Conservation (phyloP, 208 protist species). For the Naegleria lovaniensis region DNA sequence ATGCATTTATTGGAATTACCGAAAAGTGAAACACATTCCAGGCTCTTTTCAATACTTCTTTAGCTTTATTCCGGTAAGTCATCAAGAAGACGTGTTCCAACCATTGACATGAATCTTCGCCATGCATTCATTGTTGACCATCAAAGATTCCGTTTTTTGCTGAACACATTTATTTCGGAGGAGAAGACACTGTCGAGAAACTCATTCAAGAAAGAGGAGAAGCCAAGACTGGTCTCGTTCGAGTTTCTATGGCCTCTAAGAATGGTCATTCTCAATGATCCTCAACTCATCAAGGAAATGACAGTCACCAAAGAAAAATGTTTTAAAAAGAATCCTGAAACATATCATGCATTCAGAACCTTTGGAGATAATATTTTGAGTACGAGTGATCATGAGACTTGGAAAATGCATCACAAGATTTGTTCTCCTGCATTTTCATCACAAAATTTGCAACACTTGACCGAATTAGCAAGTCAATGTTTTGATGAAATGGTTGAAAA, state of each 20-base stretch:
- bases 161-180: not conserved
- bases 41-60: not conserved
- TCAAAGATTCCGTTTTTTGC: not conserved
- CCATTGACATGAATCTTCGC: too few relatives aligned
- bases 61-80: not conserved
- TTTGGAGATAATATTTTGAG: conserved; percentile 3
- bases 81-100: not conserved
- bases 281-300: not conserved
- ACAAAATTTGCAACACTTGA: not conserved
- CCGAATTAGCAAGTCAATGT: not conserved
- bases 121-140: too few relatives aligned
- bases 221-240: not conserved
- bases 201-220: not conserved
- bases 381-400: not conserved
- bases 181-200: not conserved
- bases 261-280: not conserved
- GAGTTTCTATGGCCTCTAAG: not conserved
- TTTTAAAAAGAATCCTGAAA: not conserved
- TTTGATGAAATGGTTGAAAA: not conserved
- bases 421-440: not conserved
- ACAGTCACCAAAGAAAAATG: not conserved
- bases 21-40: not conserved
- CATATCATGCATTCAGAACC: not conserved
- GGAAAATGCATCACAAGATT: not conserved
- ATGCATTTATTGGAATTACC: not conserved